Evolutionary conservation across 148 eudicot species (phyloP).

Genomic region (Nyssa sinensis): DNA sequence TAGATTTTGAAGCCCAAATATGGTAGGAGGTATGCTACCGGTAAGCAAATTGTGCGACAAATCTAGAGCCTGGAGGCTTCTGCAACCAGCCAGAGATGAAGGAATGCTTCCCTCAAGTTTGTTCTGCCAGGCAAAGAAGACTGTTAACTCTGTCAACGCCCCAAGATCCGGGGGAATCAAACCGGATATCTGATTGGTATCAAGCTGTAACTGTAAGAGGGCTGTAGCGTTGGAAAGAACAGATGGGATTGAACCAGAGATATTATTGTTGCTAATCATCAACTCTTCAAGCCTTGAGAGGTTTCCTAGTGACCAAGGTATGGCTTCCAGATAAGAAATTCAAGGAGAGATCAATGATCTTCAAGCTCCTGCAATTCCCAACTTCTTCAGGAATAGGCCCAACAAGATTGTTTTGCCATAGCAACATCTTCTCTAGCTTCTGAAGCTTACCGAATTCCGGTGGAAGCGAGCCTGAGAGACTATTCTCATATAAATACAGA

Average conservation of each 20-base stretch:
- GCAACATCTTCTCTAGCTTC: constrained; percentile 63
- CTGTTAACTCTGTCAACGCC: constrained; percentile 37
- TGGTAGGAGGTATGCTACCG: constrained; percentile 55
- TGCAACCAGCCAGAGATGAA: constrained; percentile 50
- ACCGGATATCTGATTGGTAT: constrained; percentile 73
- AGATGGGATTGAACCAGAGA: constrained; percentile 75
- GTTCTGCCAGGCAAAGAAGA: constrained; percentile 81
- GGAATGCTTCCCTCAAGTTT: constrained; percentile 78
- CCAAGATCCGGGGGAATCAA: constrained; percentile 69
- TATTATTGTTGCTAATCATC: constrained; percentile 77
- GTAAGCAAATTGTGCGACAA: constrained; percentile 78
- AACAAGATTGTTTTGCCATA: constrained; percentile 78
- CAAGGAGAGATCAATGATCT: constrained; percentile 59
- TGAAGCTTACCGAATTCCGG: constrained; percentile 62
- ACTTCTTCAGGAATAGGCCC: constrained; percentile 73
- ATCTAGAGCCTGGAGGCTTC: constrained; percentile 66
- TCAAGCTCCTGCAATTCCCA: constrained; percentile 62
- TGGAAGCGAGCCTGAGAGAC: constrained; percentile 76
- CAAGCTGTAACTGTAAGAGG: constrained; percentile 72
- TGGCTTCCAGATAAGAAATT: constrained; percentile 64
- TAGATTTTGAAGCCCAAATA: constrained; percentile 68
- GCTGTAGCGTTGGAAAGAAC: constrained; percentile 55
- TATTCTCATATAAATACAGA: constrained; percentile 71
- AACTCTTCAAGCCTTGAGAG: constrained; percentile 55
- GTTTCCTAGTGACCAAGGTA: constrained; percentile 64